Evolutionary conservation across 805 yeast species (phyloP).

Genomic region (Saturnispora gosingensis): DNA sequence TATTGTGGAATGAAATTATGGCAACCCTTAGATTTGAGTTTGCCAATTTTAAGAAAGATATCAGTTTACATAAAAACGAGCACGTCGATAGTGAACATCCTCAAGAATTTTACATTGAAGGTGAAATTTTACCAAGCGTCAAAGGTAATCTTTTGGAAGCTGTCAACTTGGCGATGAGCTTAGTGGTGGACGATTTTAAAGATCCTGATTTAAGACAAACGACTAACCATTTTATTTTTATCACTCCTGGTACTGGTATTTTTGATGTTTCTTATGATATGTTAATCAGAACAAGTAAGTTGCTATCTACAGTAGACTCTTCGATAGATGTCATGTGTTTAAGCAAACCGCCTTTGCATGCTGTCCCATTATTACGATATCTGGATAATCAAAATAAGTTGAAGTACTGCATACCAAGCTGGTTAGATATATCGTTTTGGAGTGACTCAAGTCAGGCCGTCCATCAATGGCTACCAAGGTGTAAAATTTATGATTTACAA

Average conservation of each 20-base stretch:
- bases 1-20: constrained; percentile 90
- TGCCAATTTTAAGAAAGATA: constrained; percentile 68
- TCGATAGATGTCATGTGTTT: constrained; percentile 85
- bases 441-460: constrained; percentile 40
- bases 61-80: constrained; percentile 38
- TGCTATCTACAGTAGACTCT: constrained; percentile 68
- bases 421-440: constrained; percentile 95
- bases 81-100: constrained; percentile 28
- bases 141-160: constrained; percentile 89
- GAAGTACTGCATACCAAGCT: constrained; percentile 78
- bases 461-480: constrained; percentile 82
- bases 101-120: constrained; percentile 37
- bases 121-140: constrained; percentile 71
- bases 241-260: constrained; percentile 89
- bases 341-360: constrained; percentile 85
- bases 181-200: constrained; percentile 66
- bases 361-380: constrained; percentile 80
- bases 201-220: constrained; percentile 86
- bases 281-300: constrained; percentile 63
- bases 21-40: constrained; percentile 77
- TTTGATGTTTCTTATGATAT: constrained; percentile 84
- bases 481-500: constrained; percentile 89
- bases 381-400: constrained; percentile 41
- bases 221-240: constrained; percentile 77
- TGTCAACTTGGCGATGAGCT: constrained; percentile 69